Evolutionary conservation across 2,329 filamentous ascomycete genomes (phyloP).

Genomic region (Cercospora citrullina): DNA sequence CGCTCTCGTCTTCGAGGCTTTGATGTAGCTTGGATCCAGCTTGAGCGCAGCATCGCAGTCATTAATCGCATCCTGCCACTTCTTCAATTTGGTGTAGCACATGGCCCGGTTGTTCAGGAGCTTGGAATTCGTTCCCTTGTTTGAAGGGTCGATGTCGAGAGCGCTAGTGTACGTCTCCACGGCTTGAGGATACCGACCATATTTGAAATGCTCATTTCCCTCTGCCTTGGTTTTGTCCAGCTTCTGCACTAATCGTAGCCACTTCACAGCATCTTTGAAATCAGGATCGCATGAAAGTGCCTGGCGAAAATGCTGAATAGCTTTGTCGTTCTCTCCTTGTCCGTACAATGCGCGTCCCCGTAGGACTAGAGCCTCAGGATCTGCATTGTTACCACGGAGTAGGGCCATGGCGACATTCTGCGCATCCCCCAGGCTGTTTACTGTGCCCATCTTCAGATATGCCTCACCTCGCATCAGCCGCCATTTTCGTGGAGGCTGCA

Average conservation of each 20-base stretch:
- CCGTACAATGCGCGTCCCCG: slow-evolving; percentile 84
- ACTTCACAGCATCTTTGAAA: slow-evolving; percentile 83
- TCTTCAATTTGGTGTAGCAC: slow-evolving; percentile 79
- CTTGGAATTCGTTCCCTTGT: slow-evolving; percentile 93
- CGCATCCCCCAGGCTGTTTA: slow-evolving; percentile 85
- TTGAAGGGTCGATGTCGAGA: slow-evolving; percentile 79
- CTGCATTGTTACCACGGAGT: slow-evolving; percentile 81
- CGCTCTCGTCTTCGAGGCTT: slow-evolving; percentile 90
- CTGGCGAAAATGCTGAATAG: slow-evolving; percentile 86
- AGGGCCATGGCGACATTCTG: slow-evolving; percentile 89
- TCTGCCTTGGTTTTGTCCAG: slow-evolving; percentile 92
- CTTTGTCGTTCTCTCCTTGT: slow-evolving; percentile 93
- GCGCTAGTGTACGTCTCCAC: slow-evolving; percentile 83
- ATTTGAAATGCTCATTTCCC: slow-evolving; percentile 88
- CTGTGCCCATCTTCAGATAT: slow-evolving; percentile 86
- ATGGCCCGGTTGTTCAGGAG: slow-evolving; percentile 90
- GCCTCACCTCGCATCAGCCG: slow-evolving; percentile 88
- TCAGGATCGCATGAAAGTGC: slow-evolving; percentile 90
- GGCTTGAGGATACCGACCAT: slow-evolving; percentile 73
- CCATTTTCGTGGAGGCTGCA: slow-evolving; percentile 86
- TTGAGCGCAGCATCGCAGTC: slow-evolving; percentile 84
- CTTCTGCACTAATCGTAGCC: slow-evolving; percentile 85
- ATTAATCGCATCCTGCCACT: slow-evolving; percentile 75
- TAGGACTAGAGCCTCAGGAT: slow-evolving; percentile 90
- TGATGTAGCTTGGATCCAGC: slow-evolving; percentile 81